Evolutionary conservation across 768 basidiomycete genomes (phyloP), one percentile per base, ranked within the genome.

Genomic region (Serendipita indica): DNA sequence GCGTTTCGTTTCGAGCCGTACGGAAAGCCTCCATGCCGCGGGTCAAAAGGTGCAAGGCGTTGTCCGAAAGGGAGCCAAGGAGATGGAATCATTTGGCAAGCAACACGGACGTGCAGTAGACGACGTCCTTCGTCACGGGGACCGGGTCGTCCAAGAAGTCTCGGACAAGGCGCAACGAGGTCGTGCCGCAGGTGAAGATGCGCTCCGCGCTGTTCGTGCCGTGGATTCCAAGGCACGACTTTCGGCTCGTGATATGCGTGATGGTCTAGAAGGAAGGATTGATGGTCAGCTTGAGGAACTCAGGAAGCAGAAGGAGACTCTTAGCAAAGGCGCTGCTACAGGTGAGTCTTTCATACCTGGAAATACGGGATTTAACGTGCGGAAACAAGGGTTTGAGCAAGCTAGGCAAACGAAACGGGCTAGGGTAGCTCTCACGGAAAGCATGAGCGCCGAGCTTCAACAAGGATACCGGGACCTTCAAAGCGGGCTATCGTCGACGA

Each of bases 1-100:
- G 10, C 82, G 79, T 27, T 93, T 85, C 68, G 76, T 82, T 30
- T 70, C 77, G 39, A 77, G 82, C 46, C 79, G 86, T 28, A 84
- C 92, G 66, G 72, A 75, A 14, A 79, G 79, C 18, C 71, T 91
- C 57, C 75, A 77, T 37, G 78, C 80, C 27, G 77, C 80, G 1
- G 73, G 88, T 56, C 71, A 71, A 1, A 67, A 70, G 39, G 70
- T 87, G 25, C 74, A 77, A 34, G 72, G 72, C 22, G 79, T 75
- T 46, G 88, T 90, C 62, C 67, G 65, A 18, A 72, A 77, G 59
- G 79, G 77, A 1, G 76, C 83, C 63, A 72, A 73, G 43, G 73
- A 74, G 45, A 69, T 84, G 62, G 68, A 66, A 16, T 67, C 70
- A 33, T 78, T 83, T 45, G 68, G 71, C 13, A 68, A 74, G 37